Base-by-base conservation (phyloP, 2,329 filamentous ascomycete species). In the Epichloe sylvatica region DNA sequence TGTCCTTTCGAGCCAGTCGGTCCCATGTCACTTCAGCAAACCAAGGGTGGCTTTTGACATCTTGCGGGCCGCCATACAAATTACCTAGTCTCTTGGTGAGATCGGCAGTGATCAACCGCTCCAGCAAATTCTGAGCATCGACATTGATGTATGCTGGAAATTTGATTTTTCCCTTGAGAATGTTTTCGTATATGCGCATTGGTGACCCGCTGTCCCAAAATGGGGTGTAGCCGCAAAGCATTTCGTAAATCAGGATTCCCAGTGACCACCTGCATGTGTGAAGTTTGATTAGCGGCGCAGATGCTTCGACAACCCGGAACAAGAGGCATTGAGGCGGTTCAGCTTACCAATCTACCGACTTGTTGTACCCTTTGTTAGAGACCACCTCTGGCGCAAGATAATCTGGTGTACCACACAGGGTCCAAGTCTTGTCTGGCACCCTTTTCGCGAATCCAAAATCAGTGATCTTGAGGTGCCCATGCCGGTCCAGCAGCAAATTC, bases 101-200 rank as follows among this genome's bases (percentile, higher is more conserved):
- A 64, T 98, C 92, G 36, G 86, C 80, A 25, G 92, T 98, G 67
- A 98, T 97, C 59, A 98, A 76, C 59, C 89, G 85, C 62, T 92
- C 84, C 36, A 98, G 79, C 51, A 98, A 75, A 65, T 97, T 86
- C 64, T 95, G 89, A 0, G 92, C 92, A 63, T 97, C 92, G 1
- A 85, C 82, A 64, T 97, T 88, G 60, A 98, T 86, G 66, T 97
- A 98, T 5, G 86, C 84, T 49, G 92, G 92, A 65, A 97, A 98
- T 70, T 96, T 97, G 67, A 98, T 86, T 60, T 86, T 84, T 52
- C 91, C 92, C 62, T 89, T 90, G 55, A 98, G 78, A 61, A 98
- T 98, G 66, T 98, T 98, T 72, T 98, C 92, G 71, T 98, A 98
- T 62, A 98, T 98, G 70, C 95, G 96, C 80, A 98, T 94, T 3